Conservation (phyloP, 345 rosid genomes). For the Fremontodendron californicum region DNA sequence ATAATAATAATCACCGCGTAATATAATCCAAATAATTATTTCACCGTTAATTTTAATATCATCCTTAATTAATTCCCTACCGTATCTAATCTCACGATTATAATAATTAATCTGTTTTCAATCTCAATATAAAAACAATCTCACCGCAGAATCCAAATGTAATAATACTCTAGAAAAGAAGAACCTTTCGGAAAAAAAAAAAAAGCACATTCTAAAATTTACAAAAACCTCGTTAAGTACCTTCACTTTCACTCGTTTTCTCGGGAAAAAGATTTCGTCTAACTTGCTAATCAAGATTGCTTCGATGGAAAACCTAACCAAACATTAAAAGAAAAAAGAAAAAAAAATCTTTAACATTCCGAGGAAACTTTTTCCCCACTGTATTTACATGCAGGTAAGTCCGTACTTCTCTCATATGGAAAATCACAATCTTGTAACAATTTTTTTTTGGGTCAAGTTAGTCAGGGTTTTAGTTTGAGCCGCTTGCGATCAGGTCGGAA, state of each 20-base stretch:
- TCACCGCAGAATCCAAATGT: not conserved
- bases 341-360: not conserved
- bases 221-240: not conserved
- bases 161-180: not conserved
- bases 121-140: no score
- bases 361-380: not conserved
- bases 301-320: not conserved
- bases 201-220: not conserved
- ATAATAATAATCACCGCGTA: no score
- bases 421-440: not conserved
- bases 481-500: not conserved
- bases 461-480: not conserved
- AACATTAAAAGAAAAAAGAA: not conserved
- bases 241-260: not conserved
- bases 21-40: no score
- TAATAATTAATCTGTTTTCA: no score
- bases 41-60: no score
- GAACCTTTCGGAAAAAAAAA: not conserved
- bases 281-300: not conserved
- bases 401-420: not conserved
- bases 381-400: conserved; percentile 1
- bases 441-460: not conserved
- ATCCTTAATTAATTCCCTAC: no score
- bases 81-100: no score
- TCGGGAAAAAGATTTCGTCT: not conserved